Conservation (phyloP, 371 early-diverging fungal species). For the Rhizopus delemar region DNA sequence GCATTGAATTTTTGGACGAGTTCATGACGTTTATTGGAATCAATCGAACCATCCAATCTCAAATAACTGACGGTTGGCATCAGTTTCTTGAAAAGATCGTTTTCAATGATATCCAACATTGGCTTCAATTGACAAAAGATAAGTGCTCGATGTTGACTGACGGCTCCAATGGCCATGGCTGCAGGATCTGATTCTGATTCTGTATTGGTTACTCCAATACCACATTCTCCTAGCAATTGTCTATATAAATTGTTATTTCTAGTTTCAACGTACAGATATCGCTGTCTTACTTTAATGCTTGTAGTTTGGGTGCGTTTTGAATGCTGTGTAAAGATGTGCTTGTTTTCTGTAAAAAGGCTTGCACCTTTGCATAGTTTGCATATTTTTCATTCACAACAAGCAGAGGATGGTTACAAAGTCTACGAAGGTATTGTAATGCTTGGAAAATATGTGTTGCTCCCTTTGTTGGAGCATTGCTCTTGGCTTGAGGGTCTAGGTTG, state of each 20-base stretch:
- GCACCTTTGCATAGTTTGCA: slow-evolving; percentile 76
- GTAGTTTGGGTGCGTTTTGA: slow-evolving; percentile 90
- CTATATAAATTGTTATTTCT: slow-evolving; percentile 26
- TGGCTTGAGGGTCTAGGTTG: slow-evolving; percentile 32
- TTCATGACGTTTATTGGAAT: slow-evolving; percentile 81
- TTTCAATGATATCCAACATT: slow-evolving; percentile 97
- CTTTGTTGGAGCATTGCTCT: slow-evolving; percentile 21
- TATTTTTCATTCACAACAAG: slow-evolving; percentile 84
- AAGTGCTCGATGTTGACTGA: slow-evolving; percentile 91
- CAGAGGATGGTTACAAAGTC: slow-evolving; percentile 96
- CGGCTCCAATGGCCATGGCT: slow-evolving; percentile 60
- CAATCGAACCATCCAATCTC: slow-evolving; percentile 96
- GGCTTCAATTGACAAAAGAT: slow-evolving; percentile 97
- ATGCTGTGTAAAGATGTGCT: slow-evolving; percentile 77
- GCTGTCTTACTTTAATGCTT: slow-evolving; percentile 70
- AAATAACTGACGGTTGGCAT: slow-evolving; percentile 92
- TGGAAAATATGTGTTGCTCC: slow-evolving; percentile 91
- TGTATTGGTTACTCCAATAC: slow-evolving; percentile 75
- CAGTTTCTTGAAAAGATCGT: slow-evolving; percentile 76
- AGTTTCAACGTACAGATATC: neutral
- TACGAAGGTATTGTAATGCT: slow-evolving; percentile 93
- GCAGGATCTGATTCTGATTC: slow-evolving; percentile 53
- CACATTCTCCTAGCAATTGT: slow-evolving; percentile 89
- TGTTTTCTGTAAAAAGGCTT: slow-evolving; percentile 59
- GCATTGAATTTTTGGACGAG: slow-evolving; percentile 95